These are phyloP conservation scores for Raphanus hybrid DNA, from an alignment of 441 rosid genomes.

Conservation along the genomic window DNA sequence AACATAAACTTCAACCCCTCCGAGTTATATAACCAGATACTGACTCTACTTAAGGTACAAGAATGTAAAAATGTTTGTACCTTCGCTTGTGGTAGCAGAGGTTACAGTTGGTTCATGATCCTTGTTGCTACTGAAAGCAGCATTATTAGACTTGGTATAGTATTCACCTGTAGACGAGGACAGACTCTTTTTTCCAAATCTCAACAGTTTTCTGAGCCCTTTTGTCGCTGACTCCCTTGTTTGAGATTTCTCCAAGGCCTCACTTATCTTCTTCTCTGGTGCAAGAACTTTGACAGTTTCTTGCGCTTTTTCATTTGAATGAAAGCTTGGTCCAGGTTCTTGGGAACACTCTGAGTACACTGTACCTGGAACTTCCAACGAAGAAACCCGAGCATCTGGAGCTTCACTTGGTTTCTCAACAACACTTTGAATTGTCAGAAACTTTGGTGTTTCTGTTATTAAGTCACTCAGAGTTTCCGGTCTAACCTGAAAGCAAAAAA, in stretches of 20 bases:
- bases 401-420: slow-evolving; percentile 73
- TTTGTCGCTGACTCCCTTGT: slow-evolving; percentile 69
- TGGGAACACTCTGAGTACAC: slow-evolving; percentile 59
- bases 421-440: slow-evolving; percentile 41
- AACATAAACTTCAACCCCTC: slow-evolving; percentile 30
- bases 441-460: slow-evolving; percentile 52
- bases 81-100: slow-evolving; percentile 61
- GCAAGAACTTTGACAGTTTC: slow-evolving; percentile 58
- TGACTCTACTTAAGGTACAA: not conserved
- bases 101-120: slow-evolving; percentile 55
- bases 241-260: slow-evolving; percentile 62
- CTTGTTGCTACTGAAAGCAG: slow-evolving; percentile 52
- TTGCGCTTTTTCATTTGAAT: slow-evolving; percentile 41
- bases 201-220: slow-evolving; percentile 80
- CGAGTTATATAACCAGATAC: slow-evolving; percentile 3
- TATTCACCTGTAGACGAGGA: slow-evolving; percentile 54
- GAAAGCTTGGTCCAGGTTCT: slow-evolving; percentile 60
- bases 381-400: slow-evolving; percentile 86
- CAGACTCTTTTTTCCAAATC: slow-evolving; percentile 84
- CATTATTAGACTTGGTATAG: slow-evolving; percentile 51
- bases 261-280: slow-evolving; percentile 72
- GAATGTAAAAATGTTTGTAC: slow-evolving; percentile 48
- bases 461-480: slow-evolving; percentile 46
- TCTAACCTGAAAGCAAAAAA: slow-evolving; percentile 56
- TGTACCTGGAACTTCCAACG: slow-evolving; percentile 75